Percentiles rank a stretch among this genome's conserved stretches.
phyloP scores from a whole-genome alignment of 2,329 filamentous ascomycete genomes.

The Leptographium flavum region DNA sequence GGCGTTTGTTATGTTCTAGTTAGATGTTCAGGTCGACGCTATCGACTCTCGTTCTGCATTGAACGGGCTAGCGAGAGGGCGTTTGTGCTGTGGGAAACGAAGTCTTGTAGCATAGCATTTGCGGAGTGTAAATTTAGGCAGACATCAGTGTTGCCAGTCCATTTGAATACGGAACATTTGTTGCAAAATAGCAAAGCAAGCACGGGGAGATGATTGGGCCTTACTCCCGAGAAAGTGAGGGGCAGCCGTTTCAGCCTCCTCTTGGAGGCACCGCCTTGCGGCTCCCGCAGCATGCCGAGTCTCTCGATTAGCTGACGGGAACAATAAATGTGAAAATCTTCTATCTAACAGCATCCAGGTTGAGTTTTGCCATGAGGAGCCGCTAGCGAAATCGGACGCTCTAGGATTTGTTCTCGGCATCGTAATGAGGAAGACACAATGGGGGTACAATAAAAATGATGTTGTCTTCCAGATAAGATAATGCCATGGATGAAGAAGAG shows the following conservation, averaged over 20 bases:
- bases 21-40: neutral
- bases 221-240: neutral
- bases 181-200: neutral
- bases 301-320: neutral
- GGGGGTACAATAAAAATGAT: conserved; percentile 23
- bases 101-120: neutral
- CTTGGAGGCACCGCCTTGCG: too few relatives aligned
- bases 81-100: neutral
- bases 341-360: conserved; percentile 15
- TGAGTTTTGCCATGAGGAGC: conserved; percentile 42
- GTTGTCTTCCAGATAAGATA: conserved; percentile 63
- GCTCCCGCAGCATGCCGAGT: neutral
- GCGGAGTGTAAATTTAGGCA: neutral
- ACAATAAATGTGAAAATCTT: conserved; percentile 12
- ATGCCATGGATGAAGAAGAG: conserved; percentile 42
- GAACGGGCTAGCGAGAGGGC: neutral
- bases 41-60: neutral
- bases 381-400: conserved; percentile 97
- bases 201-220: neutral
- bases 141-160: neutral
- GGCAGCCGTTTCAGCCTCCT: too few relatives aligned
- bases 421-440: conserved; percentile 82
- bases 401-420: conserved; percentile 63
- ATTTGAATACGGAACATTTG: neutral
- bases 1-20: neutral